Evolutionary conservation across 331 rosid species (phyloP).

Genomic region (Acacia concinna): DNA sequence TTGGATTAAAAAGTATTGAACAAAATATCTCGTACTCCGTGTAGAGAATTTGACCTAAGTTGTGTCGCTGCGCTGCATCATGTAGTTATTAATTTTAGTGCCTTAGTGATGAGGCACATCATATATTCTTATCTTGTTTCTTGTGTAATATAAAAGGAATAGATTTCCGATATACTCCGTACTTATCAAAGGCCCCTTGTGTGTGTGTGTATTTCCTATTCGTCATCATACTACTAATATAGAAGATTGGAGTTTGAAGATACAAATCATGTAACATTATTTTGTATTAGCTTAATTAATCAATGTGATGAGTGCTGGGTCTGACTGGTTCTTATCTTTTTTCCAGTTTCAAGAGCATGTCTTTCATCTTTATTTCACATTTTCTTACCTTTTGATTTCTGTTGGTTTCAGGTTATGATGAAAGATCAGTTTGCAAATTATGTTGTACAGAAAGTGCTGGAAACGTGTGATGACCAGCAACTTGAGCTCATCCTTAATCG

Average conservation of each 20-base stretch:
- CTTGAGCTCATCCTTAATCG: conserved; percentile 91
- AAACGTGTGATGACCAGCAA: conserved; percentile 95
- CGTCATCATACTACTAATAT: not conserved
- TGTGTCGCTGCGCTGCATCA: too few species aligned
- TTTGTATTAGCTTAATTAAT: too few species aligned
- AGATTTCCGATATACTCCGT: too few species aligned
- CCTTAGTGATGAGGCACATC: too few species aligned
- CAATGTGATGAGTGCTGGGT: too few species aligned
- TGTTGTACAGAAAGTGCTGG: conserved; percentile 90
- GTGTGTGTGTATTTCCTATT: not conserved
- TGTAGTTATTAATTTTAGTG: too few species aligned
- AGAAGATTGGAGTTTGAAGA: not conserved
- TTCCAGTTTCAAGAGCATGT: not conserved
- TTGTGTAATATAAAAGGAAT: too few species aligned
- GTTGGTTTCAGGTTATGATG: conserved; percentile 80
- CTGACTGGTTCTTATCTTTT: not conserved
- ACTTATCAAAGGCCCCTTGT: not conserved
- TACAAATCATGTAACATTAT: not conserved
- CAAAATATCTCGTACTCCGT: too few species aligned
- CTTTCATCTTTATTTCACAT: not conserved
- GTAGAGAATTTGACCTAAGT: too few species aligned
- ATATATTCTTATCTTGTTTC: not conserved
- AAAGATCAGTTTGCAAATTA: conserved; percentile 96
- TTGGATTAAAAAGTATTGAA: too few species aligned
- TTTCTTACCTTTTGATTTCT: conserved; percentile 29